Percentiles rank a stretch among this genome's conserved stretches.
phyloP scores from a whole-genome alignment of 441 rosid genomes.

The Populus hybrid region DNA sequence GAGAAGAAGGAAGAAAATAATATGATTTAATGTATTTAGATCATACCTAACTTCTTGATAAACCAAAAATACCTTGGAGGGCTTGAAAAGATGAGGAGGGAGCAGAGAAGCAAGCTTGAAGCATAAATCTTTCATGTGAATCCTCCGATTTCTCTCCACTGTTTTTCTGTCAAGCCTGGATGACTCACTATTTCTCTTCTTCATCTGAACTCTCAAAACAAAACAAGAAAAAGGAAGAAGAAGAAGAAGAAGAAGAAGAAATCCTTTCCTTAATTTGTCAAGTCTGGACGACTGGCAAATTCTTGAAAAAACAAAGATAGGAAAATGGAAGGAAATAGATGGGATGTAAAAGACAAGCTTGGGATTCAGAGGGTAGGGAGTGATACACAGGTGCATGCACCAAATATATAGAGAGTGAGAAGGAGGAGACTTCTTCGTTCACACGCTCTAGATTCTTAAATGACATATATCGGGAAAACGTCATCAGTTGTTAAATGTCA shows the following conservation, averaged over 20 bases:
- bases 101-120: constrained; percentile 49
- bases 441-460: neutral
- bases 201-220: constrained; percentile 19
- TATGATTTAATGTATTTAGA: neutral
- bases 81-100: constrained; percentile 28
- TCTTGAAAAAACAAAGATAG: no score
- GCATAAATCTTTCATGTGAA: constrained; percentile 51
- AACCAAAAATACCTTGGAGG: constrained; percentile 32
- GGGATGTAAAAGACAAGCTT: neutral
- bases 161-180: constrained; percentile 45
- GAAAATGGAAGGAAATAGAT: no score
- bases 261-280: neutral
- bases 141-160: constrained; percentile 53
- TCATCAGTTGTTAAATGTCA: no score
- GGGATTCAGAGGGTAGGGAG: neutral
- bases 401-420: neutral
- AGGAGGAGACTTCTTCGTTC: neutral
- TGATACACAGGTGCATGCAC: neutral
- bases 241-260: no score
- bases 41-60: neutral
- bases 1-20: neutral
- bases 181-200: constrained; percentile 13
- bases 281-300: neutral
- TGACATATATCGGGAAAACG: no score
- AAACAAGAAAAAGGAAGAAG: no score